Evolutionary conservation across 306 rosid species (phyloP), one percentile per base, ranked within the genome.

Genomic region (Cucurbita argyrosperma): DNA sequence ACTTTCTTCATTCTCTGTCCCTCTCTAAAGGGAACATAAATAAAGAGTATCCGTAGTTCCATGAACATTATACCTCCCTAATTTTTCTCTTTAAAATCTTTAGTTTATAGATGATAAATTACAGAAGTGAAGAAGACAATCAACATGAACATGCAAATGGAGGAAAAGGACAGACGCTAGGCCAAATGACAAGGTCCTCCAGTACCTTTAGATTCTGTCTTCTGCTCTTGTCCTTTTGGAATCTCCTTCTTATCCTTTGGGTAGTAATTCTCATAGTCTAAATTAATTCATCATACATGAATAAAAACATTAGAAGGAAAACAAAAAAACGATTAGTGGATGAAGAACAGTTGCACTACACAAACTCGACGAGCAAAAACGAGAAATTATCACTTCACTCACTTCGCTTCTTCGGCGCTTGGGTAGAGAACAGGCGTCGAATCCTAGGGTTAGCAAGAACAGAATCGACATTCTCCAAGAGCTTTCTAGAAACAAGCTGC

Each of bases 251-350:
- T 79, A 3, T 72, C 57, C 72, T 81, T 81, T 5, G 87, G 87
- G 49, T 78, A 69, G 63, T 78, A 84, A 39, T 78, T 84, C 64
- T 81, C 65, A 19, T 76, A 78, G 45, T 81, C 85, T 84, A 71
- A 19, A 57, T 58, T 21, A 57, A 47, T 39, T 8, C 21, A 61
- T 13, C 46, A 37, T 35, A 15, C 23, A 11, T 35, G 59, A 52
- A 39, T 73, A 60, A 51, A 37, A 21, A 15, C 51, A 62, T 7
- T 40, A 23, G 52, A 30, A 64, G 49, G 72, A 12, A 0, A 30
- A 30, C 35, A 30, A 8, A 65, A 8, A 49, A 4, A 52, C 5
- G 4, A 19, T 42, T 18, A n/a, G n/a, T 40, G 26, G 30, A 37
- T 18, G 71, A 65, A 65, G 35, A 19, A n/a, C n/a, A 46, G 13